phyloP scores from a whole-genome alignment of 1,139 yeast species.

The Diutina sp. region DNA sequence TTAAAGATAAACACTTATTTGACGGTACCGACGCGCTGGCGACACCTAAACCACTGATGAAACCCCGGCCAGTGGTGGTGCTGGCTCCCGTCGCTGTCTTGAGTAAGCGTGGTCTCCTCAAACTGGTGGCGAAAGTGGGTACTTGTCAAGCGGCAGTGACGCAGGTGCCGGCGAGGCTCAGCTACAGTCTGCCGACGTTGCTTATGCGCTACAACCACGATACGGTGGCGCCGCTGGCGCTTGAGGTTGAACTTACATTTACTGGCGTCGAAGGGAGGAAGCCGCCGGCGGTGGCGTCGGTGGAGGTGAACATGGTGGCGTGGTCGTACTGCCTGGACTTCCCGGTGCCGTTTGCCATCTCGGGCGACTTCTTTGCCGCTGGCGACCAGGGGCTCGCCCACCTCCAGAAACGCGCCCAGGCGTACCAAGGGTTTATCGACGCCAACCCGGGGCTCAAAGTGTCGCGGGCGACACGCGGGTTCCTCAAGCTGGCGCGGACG shows the following conservation, averaged over 20 bases:
- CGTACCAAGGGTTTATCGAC: neutral
- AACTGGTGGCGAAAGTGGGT: neutral
- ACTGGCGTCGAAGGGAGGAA: neutral
- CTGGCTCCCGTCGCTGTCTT: neutral
- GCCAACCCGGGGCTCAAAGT: neutral
- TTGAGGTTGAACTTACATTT: neutral
- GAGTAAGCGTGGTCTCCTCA: neutral
- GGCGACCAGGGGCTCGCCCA: neutral
- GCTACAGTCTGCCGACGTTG: neutral
- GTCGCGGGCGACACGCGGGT: neutral
- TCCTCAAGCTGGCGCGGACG: neutral
- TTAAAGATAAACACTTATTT: neutral
- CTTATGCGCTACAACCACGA: neutral
- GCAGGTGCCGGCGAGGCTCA: neutral
- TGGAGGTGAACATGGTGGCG: conserved; percentile 25
- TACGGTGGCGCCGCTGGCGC: neutral
- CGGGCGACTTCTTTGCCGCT: conserved; percentile 27
- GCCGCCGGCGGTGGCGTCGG: conserved; percentile 21
- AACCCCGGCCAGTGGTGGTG: neutral
- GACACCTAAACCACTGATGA: neutral
- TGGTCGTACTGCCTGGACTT: conserved; percentile 33
- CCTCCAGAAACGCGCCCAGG: neutral
- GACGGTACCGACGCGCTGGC: neutral
- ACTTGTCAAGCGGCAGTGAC: neutral
- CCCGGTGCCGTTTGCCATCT: conserved; percentile 27